These are phyloP conservation scores for Nicotiana noctiflora DNA, from an alignment of 257 asterid genomes.

Conservation along the genomic window DNA sequence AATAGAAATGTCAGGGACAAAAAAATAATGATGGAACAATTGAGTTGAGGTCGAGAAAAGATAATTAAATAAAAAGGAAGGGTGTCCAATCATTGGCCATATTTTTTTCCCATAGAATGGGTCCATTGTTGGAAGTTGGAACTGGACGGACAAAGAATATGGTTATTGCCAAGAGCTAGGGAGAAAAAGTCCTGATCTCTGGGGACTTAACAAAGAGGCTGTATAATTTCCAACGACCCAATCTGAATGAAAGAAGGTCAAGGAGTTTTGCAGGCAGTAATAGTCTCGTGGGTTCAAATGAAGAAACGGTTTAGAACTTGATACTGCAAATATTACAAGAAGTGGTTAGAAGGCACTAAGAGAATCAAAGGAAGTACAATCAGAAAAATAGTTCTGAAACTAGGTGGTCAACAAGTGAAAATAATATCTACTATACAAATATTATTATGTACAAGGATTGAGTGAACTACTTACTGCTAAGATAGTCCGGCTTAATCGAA, in stretches of 20 bases:
- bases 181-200: neutral
- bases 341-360: neutral
- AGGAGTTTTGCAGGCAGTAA: neutral
- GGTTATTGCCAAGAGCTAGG: neutral
- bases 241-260: neutral
- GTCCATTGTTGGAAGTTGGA: neutral
- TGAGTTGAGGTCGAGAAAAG: neutral
- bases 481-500: neutral
- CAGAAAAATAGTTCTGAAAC: neutral
- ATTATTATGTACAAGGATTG: neutral
- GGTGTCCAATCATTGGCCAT: neutral
- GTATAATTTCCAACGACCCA: neutral
- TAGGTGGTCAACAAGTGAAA: neutral
- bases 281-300: neutral
- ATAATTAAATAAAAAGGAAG: neutral
- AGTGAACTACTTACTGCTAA: neutral
- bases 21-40: neutral
- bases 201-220: neutral
- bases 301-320: neutral
- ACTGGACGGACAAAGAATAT: neutral
- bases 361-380: neutral
- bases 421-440: neutral
- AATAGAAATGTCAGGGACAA: neutral
- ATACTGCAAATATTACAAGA: neutral
- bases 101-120: neutral